Percentiles rank a stretch among this genome's conserved stretches.
Conservation (phyloP, 805 yeast genomes). For the Lipomyces mesembrius region DNA sequence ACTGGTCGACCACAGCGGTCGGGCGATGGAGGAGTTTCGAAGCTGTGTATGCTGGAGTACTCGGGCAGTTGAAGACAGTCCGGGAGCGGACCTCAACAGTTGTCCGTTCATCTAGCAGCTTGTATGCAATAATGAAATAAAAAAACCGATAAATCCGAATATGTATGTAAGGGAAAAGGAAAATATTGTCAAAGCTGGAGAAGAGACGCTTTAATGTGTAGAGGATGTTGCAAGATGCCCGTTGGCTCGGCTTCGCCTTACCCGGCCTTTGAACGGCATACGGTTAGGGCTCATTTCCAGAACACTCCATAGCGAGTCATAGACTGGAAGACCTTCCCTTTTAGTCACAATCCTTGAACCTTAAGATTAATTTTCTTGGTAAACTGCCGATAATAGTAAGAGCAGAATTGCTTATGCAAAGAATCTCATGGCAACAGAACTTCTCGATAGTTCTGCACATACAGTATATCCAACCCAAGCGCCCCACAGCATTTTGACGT, state of each 20-base stretch:
- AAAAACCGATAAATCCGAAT: background rate
- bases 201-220: background rate
- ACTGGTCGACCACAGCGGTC: background rate
- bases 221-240: background rate
- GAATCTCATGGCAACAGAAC: background rate
- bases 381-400: background rate
- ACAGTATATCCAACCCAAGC: background rate
- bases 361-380: background rate
- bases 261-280: too few relatives aligned
- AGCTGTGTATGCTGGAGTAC: background rate
- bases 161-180: background rate
- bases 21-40: background rate
- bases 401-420: background rate
- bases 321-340: background rate
- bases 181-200: background rate
- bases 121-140: background rate
- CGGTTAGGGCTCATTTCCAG: slow-evolving; percentile 4
- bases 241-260: too few relatives aligned
- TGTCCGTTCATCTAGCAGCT: background rate
- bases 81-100: background rate
- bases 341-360: background rate
- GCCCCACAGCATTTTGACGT: background rate
- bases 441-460: background rate
- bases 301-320: slow-evolving; percentile 9
- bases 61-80: background rate